phyloP scores from a whole-genome alignment of 805 yeast species.

The Candida maris region DNA sequence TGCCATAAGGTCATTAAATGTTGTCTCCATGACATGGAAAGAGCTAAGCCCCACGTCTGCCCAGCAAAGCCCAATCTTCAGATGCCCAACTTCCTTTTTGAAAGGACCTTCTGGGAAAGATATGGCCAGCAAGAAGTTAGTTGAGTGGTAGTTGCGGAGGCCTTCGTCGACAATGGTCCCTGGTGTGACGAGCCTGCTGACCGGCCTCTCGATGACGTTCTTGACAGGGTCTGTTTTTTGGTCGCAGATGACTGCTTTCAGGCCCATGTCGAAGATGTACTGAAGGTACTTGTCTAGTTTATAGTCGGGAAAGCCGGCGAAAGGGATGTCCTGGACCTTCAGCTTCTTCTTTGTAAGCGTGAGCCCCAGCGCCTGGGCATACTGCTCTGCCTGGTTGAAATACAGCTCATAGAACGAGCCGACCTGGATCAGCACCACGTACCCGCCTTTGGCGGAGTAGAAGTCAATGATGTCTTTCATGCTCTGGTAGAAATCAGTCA shows the following conservation, averaged over 20 bases:
- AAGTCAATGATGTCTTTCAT: constrained; percentile 27
- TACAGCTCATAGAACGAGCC: constrained; percentile 88
- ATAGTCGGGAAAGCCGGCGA: constrained; percentile 87
- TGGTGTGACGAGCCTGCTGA: constrained; percentile 81
- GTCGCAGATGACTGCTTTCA: constrained; percentile 80
- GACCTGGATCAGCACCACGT: constrained; percentile 72
- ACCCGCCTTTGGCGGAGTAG: constrained; percentile 22
- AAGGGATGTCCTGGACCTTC: constrained; percentile 50
- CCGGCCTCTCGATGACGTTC: constrained; percentile 55
- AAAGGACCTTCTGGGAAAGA: constrained; percentile 51
- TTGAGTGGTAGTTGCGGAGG: constrained; percentile 66
- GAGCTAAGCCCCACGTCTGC: constrained; percentile 84
- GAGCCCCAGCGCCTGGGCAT: constrained; percentile 67
- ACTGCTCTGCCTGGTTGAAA: constrained; percentile 78
- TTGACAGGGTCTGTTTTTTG: constrained; percentile 40
- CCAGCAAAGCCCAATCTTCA: constrained; percentile 76
- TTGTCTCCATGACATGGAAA: constrained; percentile 63
- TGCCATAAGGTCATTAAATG: constrained; percentile 56
- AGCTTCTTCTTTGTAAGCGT: constrained; percentile 59
- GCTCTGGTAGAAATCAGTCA: constrained; percentile 30
- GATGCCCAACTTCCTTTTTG: constrained; percentile 32
- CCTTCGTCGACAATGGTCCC: constrained; percentile 90
- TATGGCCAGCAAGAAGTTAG: constrained; percentile 67
- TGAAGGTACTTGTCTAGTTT: constrained; percentile 72
- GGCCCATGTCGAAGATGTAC: constrained; percentile 62